Percentiles rank a stretch among this genome's conserved stretches.
phyloP scores from a whole-genome alignment of 2,329 filamentous ascomycete genomes.

The Fusarium praegraminearum region DNA sequence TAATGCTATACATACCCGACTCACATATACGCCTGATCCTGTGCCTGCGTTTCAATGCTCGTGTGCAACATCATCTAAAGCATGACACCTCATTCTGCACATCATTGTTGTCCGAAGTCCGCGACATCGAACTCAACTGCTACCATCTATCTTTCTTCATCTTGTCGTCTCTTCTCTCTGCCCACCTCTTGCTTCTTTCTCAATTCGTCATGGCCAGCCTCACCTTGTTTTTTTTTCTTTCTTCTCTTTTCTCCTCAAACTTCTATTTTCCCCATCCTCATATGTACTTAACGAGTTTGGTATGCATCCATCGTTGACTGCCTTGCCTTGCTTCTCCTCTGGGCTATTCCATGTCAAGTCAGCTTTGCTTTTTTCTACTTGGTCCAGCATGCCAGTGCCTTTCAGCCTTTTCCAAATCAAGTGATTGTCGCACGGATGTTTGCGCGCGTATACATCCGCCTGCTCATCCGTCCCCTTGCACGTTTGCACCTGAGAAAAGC shows the following conservation, averaged over 20 bases:
- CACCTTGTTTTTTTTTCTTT: constrained; percentile 38
- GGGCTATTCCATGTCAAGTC: constrained; percentile 5
- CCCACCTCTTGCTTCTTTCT: constrained; percentile 18
- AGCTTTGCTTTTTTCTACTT: constrained; percentile 32
- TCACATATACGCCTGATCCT: constrained; percentile 16
- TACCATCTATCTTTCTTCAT: neutral
- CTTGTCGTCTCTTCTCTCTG: constrained; percentile 37
- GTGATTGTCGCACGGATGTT: constrained; percentile 37
- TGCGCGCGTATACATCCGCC: constrained; percentile 35
- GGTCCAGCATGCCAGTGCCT: constrained; percentile 29
- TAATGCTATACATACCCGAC: constrained; percentile 9
- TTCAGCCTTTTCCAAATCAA: constrained; percentile 46
- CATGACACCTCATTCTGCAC: constrained; percentile 43
- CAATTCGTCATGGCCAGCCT: constrained; percentile 39
- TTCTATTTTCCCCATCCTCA: constrained; percentile 3
- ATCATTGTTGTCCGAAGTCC: constrained; percentile 36
- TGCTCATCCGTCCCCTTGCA: constrained; percentile 41
- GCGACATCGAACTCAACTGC: constrained; percentile 18
- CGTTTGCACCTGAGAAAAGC: constrained; percentile 21
- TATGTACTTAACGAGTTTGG: neutral
- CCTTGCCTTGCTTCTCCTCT: neutral
- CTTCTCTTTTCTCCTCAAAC: constrained; percentile 37
- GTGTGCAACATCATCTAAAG: constrained; percentile 41
- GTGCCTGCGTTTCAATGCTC: constrained; percentile 36
- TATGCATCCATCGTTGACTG: constrained; percentile 15